Evolutionary conservation across 331 rosid species (phyloP).

Genomic region (Rhamnella rubrinervis): DNA sequence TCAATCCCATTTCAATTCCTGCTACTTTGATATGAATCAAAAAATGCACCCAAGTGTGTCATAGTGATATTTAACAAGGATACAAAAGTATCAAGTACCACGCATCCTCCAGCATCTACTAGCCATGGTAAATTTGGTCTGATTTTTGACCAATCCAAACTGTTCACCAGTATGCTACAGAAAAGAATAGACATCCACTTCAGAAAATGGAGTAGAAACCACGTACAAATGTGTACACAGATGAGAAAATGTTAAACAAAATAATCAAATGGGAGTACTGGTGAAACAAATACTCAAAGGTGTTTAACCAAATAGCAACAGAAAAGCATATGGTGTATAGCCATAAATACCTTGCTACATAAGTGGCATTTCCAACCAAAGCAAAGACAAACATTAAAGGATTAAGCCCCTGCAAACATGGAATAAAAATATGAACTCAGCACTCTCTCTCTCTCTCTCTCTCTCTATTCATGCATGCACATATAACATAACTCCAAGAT

Average conservation of each 20-base stretch:
- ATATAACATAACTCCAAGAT: not conserved
- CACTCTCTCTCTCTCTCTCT: not conserved
- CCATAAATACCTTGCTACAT: slow-evolving; percentile 60
- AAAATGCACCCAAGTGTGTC: not conserved
- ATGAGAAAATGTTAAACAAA: not conserved
- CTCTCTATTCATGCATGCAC: not conserved
- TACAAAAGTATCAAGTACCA: slow-evolving; percentile 62
- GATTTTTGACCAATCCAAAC: slow-evolving; percentile 65
- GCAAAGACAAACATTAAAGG: slow-evolving; percentile 87
- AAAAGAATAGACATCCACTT: slow-evolving; percentile 19
- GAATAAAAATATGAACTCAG: not conserved
- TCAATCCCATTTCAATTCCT: too few species aligned
- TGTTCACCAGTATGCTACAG: slow-evolving; percentile 65
- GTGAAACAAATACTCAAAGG: not conserved
- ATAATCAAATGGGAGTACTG: not conserved
- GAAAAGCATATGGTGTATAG: not conserved
- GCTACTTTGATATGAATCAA: not conserved
- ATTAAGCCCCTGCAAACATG: slow-evolving; percentile 64
- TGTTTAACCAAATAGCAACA: not conserved
- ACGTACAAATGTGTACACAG: not conserved
- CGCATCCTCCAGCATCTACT: slow-evolving; percentile 81
- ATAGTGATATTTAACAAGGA: slow-evolving; percentile 34
- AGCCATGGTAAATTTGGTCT: slow-evolving; percentile 82
- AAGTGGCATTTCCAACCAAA: slow-evolving; percentile 68
- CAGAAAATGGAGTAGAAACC: not conserved